Conservation (phyloP, 2,329 filamentous ascomycete genomes). For the Phoma herbarum region DNA sequence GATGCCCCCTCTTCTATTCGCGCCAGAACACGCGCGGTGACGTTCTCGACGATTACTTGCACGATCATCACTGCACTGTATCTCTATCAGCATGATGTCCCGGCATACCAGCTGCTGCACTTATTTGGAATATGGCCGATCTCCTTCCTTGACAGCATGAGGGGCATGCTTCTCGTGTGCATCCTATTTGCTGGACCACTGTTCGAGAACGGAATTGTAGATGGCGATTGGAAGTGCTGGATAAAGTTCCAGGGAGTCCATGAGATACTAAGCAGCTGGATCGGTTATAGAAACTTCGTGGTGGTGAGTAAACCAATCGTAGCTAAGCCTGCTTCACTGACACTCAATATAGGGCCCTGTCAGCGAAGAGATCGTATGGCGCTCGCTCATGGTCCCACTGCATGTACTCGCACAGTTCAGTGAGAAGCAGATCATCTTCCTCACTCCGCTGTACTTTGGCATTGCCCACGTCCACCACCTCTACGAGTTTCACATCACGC, state of each 20-base stretch:
- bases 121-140: constrained; percentile 84
- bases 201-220: constrained; percentile 78
- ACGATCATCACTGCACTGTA: constrained; percentile 73
- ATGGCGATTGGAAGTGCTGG: constrained; percentile 74
- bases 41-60: constrained; percentile 75
- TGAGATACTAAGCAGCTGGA: constrained; percentile 74
- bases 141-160: constrained; percentile 69
- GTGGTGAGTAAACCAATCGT: constrained; percentile 66
- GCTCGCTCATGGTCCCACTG: constrained; percentile 83
- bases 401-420: constrained; percentile 72
- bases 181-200: constrained; percentile 86
- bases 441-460: constrained; percentile 88
- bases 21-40: constrained; percentile 82
- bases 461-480: constrained; percentile 95
- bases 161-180: constrained; percentile 73
- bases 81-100: constrained; percentile 64
- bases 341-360: constrained; percentile 68
- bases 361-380: constrained; percentile 94
- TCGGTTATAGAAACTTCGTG: constrained; percentile 85
- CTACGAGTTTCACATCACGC: constrained; percentile 87
- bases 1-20: constrained; percentile 91
- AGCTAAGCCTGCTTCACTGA: constrained; percentile 16
- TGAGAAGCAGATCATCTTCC: constrained; percentile 71
- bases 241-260: constrained; percentile 63
- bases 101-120: constrained; percentile 65